These are phyloP conservation scores for Septoria petroselini DNA, from an alignment of 2,329 filamentous ascomycete genomes.

Conservation along the genomic window DNA sequence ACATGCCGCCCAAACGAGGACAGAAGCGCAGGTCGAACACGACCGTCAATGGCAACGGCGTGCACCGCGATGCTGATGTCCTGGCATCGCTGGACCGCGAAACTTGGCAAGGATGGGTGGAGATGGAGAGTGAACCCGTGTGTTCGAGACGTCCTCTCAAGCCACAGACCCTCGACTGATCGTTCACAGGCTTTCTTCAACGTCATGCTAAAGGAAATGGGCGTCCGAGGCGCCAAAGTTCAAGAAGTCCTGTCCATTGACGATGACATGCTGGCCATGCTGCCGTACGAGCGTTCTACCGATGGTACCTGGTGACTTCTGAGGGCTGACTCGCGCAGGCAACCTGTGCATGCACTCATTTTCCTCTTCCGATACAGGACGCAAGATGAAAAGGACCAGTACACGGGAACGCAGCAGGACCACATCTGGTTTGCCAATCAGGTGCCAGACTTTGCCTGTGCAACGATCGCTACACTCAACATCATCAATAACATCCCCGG, in stretches of 20 bases:
- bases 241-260: slow-evolving; percentile 76
- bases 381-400: slow-evolving; percentile 49
- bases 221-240: slow-evolving; percentile 68
- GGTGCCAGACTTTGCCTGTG: slow-evolving; percentile 82
- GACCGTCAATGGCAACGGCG: slow-evolving; percentile 42
- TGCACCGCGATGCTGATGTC: slow-evolving; percentile 5
- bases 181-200: slow-evolving; percentile 71
- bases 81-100: slow-evolving; percentile 50
- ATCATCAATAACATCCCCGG: slow-evolving; percentile 80
- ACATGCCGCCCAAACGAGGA: slow-evolving; percentile 28
- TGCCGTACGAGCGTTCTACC: slow-evolving; percentile 45
- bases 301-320: too few relatives aligned
- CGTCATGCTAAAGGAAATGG: slow-evolving; percentile 74
- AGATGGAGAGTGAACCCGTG: slow-evolving; percentile 87
- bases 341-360: slow-evolving; percentile 79
- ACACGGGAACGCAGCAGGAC: slow-evolving; percentile 49
- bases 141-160: slow-evolving; percentile 31
- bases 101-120: slow-evolving; percentile 70
- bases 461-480: slow-evolving; percentile 87
- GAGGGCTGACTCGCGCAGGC: slow-evolving; percentile 43
- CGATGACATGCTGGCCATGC: slow-evolving; percentile 57
- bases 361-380: slow-evolving; percentile 72
- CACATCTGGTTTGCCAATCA: slow-evolving; percentile 93
- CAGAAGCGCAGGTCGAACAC: slow-evolving; percentile 26
- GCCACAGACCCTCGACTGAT: slow-evolving; percentile 18